Conservation (phyloP, 495 filamentous ascomycete genomes). For the Aspergillus sclerotiicarbonarius region DNA sequence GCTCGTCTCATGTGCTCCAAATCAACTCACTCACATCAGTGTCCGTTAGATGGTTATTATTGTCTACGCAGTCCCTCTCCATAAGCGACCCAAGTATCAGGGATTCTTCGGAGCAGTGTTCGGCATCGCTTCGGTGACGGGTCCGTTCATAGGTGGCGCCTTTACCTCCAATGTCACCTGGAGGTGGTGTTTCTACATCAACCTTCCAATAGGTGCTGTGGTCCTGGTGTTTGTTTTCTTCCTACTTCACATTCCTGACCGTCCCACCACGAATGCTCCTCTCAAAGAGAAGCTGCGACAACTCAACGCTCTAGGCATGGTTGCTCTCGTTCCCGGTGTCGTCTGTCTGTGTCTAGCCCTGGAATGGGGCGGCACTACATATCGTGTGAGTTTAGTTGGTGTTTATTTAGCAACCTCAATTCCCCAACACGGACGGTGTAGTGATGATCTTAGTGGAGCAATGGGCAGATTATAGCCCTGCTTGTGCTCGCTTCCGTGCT, state of each 20-base stretch:
- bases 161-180: constrained; percentile 25
- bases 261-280: background rate
- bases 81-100: constrained; percentile 51
- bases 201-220: constrained; percentile 54
- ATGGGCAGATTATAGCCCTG: constrained; percentile 34
- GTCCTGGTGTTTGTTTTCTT: constrained; percentile 42
- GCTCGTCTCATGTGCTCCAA: constrained; percentile 6
- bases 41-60: constrained; percentile 51
- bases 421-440: background rate
- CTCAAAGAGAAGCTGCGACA: constrained; percentile 6
- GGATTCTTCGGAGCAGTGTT: constrained; percentile 44
- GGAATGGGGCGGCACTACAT: constrained; percentile 41
- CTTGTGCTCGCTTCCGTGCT: constrained; percentile 31
- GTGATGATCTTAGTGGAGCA: constrained; percentile 25
- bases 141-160: constrained; percentile 33
- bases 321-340: constrained; percentile 13
- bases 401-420: background rate
- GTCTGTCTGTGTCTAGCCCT: constrained; percentile 43
- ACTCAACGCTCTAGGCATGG: background rate
- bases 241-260: background rate
- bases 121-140: constrained; percentile 53
- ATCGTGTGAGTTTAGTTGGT: constrained; percentile 19
- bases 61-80: constrained; percentile 54
- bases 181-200: constrained; percentile 62
- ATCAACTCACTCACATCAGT: constrained; percentile 25